Evolutionary conservation across 2,329 filamentous ascomycete genomes (phyloP).

Genomic region (Tolypocladium cylindrosporum): DNA sequence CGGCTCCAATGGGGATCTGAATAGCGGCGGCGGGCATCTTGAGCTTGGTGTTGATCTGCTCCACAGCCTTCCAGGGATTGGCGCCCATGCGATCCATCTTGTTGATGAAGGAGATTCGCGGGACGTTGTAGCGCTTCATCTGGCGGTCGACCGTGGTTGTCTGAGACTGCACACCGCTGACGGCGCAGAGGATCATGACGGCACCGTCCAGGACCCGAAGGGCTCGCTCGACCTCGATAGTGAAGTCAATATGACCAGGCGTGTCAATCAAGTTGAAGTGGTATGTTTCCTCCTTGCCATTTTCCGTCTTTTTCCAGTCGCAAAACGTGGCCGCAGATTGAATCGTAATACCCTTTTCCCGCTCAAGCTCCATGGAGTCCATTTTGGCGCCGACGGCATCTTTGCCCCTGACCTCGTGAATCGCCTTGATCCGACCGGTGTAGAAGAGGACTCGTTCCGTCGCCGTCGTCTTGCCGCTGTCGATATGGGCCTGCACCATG

Average conservation of each 20-base stretch:
- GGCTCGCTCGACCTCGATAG: conserved; percentile 94
- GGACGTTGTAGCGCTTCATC: conserved; percentile 97
- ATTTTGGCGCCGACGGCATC: conserved; percentile 97
- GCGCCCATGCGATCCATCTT: conserved; percentile 99
- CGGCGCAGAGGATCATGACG: conserved; percentile 96
- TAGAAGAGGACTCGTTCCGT: conserved; percentile 98
- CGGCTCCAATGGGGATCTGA: conserved; percentile 86
- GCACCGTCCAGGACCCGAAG: conserved; percentile 91
- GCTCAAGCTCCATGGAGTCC: conserved; percentile 98
- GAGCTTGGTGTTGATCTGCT: conserved; percentile 95
- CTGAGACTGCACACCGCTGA: conserved; percentile 94
- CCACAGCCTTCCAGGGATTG: conserved; percentile 94
- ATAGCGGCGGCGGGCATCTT: conserved; percentile 87
- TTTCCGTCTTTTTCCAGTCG: conserved; percentile 84
- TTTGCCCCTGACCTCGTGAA: conserved; percentile 92
- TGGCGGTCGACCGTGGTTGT: conserved; percentile 97
- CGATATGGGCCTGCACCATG: conserved; percentile 71
- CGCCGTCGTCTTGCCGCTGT: conserved; percentile 94
- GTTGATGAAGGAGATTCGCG: conserved; percentile 92
- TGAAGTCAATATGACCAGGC: conserved; percentile 97
- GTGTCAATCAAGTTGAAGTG: conserved; percentile 99
- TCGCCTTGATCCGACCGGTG: conserved; percentile 90
- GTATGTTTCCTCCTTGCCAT: conserved; percentile 81
- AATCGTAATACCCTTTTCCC: conserved; percentile 98
- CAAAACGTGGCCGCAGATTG: conserved; percentile 97